Conservation (phyloP, 306 rosid genomes). For the peach (Prunus persica) region DNA sequence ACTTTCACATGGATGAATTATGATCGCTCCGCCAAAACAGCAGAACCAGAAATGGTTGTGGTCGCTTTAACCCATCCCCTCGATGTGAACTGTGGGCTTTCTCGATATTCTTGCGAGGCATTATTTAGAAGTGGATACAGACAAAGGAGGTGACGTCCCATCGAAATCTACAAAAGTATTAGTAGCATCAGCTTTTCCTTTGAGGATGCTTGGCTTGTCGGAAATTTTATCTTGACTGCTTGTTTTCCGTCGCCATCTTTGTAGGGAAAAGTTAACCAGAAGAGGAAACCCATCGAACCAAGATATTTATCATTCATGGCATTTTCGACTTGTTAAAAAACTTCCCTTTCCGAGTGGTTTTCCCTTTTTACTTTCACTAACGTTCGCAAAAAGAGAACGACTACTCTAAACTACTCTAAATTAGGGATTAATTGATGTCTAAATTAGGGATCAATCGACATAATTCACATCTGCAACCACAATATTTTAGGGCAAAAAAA, state of each 20-base stretch:
- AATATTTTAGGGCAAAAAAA: too few species aligned
- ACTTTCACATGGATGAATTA: slow-evolving; percentile 11
- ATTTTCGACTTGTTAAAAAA: background rate
- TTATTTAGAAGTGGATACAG: background rate
- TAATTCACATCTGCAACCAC: fast-evolving
- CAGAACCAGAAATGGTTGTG: too few species aligned
- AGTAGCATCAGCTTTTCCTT: background rate
- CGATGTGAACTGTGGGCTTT: background rate
- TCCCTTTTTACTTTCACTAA: too few species aligned
- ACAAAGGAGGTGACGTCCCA: slow-evolving; percentile 10
- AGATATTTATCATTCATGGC: background rate
- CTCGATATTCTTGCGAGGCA: slow-evolving; percentile 13
- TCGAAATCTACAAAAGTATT: background rate
- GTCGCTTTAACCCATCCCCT: slow-evolving; percentile 11
- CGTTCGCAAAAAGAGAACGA: too few species aligned
- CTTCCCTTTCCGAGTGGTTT: too few species aligned
- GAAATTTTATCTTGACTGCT: background rate
- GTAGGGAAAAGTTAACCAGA: background rate
- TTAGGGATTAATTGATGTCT: too few species aligned
- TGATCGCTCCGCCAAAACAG: background rate
- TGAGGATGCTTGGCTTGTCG: background rate
- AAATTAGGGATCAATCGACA: too few species aligned
- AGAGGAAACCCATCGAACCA: background rate
- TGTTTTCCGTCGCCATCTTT: background rate
- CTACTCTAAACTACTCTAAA: too few species aligned